These are phyloP conservation scores for Ophiostoma australiae DNA, from an alignment of 2,329 filamentous ascomycete genomes.

Conservation along the genomic window DNA sequence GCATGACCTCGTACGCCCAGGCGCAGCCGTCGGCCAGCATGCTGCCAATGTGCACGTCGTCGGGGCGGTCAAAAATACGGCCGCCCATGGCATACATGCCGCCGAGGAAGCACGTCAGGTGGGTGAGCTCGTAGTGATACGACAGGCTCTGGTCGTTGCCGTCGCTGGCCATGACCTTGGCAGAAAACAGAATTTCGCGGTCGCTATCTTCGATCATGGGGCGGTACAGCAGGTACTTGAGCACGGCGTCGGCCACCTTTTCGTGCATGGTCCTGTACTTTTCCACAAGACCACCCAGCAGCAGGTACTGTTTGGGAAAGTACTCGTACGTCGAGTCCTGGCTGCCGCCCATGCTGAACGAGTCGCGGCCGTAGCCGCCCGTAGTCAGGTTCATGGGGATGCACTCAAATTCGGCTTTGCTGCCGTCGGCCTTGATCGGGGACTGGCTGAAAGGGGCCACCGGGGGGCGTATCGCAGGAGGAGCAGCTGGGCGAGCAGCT, in stretches of 20 bases:
- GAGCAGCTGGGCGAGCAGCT: background rate
- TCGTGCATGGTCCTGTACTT: slow-evolving; percentile 73
- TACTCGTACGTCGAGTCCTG: slow-evolving; percentile 71
- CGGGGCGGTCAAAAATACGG: slow-evolving; percentile 54
- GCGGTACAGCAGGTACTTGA: slow-evolving; percentile 69
- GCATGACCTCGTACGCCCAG: slow-evolving; percentile 61
- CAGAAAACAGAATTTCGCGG: slow-evolving; percentile 69
- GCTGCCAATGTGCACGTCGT: slow-evolving; percentile 59
- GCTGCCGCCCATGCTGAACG: slow-evolving; percentile 58
- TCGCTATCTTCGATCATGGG: slow-evolving; percentile 61
- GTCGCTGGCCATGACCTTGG: slow-evolving; percentile 50
- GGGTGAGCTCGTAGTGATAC: slow-evolving; percentile 56
- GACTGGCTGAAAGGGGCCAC: background rate
- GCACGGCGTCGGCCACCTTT: slow-evolving; percentile 60
- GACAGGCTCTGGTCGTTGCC: slow-evolving; percentile 36
- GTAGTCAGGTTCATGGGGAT: slow-evolving; percentile 55
- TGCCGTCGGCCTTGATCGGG: slow-evolving; percentile 37
- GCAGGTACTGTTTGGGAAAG: slow-evolving; percentile 65
- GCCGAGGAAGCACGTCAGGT: slow-evolving; percentile 64
- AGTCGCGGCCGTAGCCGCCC: slow-evolving; percentile 42
- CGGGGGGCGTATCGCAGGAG: background rate
- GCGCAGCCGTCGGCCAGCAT: slow-evolving; percentile 64
- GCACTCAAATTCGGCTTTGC: slow-evolving; percentile 45
- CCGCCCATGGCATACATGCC: slow-evolving; percentile 65
- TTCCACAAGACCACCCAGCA: slow-evolving; percentile 67